phyloP scores from a whole-genome alignment of 306 rosid species.

The Sindora glabra region DNA sequence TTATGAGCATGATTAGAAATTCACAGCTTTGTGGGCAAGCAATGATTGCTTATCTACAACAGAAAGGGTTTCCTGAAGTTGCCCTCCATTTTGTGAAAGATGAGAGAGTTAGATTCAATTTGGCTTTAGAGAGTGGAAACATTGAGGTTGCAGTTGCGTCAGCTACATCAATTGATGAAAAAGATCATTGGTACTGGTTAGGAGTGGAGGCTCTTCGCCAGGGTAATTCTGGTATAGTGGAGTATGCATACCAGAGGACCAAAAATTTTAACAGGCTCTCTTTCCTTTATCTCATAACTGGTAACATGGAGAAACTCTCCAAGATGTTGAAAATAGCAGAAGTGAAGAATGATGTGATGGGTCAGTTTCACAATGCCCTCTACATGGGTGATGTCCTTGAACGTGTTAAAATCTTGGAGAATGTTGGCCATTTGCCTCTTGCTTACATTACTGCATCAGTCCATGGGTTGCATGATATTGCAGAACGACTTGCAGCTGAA shows the following conservation, averaged over 20 bases:
- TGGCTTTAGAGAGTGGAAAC: slow-evolving; percentile 95
- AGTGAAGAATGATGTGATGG: slow-evolving; percentile 95
- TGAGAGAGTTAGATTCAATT: slow-evolving; percentile 76
- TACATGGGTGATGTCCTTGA: slow-evolving; percentile 76
- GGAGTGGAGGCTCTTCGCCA: slow-evolving; percentile 96
- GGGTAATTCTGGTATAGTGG: slow-evolving; percentile 87
- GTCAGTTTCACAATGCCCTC: slow-evolving; percentile 88
- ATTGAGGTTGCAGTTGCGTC: slow-evolving; percentile 90
- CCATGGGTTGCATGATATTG: slow-evolving; percentile 75
- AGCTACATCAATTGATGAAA: slow-evolving; percentile 87
- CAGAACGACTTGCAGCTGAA: slow-evolving; percentile 74
- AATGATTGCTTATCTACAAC: slow-evolving; percentile 89
- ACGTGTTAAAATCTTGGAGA: slow-evolving; percentile 83
- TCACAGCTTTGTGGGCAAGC: slow-evolving; percentile 97
- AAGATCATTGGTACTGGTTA: slow-evolving; percentile 87
- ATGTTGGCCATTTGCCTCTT: slow-evolving; percentile 80
- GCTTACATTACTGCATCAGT: slow-evolving; percentile 74
- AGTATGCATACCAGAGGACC: slow-evolving; percentile 93
- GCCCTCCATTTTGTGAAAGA: slow-evolving; percentile 97
- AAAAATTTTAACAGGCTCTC: slow-evolving; percentile 90
- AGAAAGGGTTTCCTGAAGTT: slow-evolving; percentile 91
- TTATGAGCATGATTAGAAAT: slow-evolving; percentile 84
- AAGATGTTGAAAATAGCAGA: slow-evolving; percentile 97
- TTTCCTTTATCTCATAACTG: slow-evolving; percentile 80
- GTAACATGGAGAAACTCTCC: slow-evolving; percentile 71